Base-by-base conservation (phyloP, 192 early-diverging fungal genomes). In the Rhizoclosmatium sp. region DNA sequence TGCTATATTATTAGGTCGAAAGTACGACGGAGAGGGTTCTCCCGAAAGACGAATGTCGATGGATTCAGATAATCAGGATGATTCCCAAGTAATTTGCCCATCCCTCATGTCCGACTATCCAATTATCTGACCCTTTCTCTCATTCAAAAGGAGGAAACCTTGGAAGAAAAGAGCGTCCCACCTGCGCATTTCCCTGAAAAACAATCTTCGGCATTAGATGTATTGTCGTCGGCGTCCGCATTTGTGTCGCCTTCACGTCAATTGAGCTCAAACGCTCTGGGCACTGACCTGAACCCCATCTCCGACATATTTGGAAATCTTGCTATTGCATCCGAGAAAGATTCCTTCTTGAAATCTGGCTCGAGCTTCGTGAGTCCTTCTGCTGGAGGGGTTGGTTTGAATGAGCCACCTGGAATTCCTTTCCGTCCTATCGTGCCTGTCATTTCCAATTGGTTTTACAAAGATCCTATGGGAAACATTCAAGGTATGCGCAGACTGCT, bases 401-500 rank as follows among this genome's bases (percentile, higher is more conserved):
- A 21, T 64, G 23, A 21, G 7, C 61, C 21, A 19, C 21, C 21
- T 64, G 40, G 40, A 16, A 7, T 42, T 47, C n/a, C 9, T 42
- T n/a, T 42, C 40, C 58, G 44, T 42, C 61, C 5, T 2, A 44
- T 9, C 19, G 42, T 21, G 9, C 65, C 66, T 61, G 71, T 78
- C 7, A 51, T 79, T 1, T 80, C 73, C 21, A 59, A 87, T 69
- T 97, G 96, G 96, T 89, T 91, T 67, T 96, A 96, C 78, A 90
- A 94, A 44, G 96, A 96, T 79, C 94, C 95, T 4, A 89, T 88
- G 75, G 94, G 94, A 7, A 91, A 87, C 59, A 87, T 95, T 39
- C 96, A 97, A 82, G 85, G 82, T 85, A 47, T 47, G 51, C 51
- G n/a, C 9, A 14, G 41, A 2, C 3, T n/a, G 45, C 7, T 41